These are phyloP conservation scores for Cladophialophora immunda DNA, from an alignment of 2,329 filamentous ascomycete genomes.

Conservation along the genomic window DNA sequence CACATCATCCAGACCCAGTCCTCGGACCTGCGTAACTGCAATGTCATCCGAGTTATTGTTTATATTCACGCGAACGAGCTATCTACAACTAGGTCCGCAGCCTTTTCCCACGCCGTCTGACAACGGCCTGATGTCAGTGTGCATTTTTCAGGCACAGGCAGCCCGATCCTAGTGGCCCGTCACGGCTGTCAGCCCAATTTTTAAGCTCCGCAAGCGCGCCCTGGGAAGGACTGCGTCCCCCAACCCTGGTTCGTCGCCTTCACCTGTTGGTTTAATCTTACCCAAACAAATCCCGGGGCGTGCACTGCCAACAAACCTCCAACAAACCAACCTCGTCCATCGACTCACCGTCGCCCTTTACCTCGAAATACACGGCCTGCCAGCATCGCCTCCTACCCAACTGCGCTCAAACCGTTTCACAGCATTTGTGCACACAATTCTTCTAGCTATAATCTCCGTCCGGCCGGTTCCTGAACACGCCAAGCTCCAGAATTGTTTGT, in stretches of 20 bases:
- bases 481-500: not conserved
- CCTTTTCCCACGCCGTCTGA: too few species aligned
- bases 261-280: slow-evolving; percentile 15
- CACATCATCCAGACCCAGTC: not conserved
- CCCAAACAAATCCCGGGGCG: slow-evolving; percentile 22
- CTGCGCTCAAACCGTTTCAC: slow-evolving; percentile 8
- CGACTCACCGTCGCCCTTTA: slow-evolving; percentile 10
- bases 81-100: too few species aligned
- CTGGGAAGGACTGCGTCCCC: slow-evolving; percentile 3
- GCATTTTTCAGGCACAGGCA: slow-evolving; percentile 16
- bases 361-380: not conserved
- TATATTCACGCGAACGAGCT: not conserved
- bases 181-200: slow-evolving; percentile 13
- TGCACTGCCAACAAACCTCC: slow-evolving; percentile 18
- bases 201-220: slow-evolving; percentile 18
- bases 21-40: not conserved
- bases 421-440: not conserved
- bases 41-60: not conserved
- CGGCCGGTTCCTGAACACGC: slow-evolving; percentile 4
- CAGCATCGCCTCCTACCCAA: not conserved
- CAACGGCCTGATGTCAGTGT: slow-evolving; percentile 22
- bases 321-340: slow-evolving; percentile 21
- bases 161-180: not conserved
- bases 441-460: not conserved
- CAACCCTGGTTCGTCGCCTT: slow-evolving; percentile 22